These are phyloP conservation scores for Cairneyella variabilis DNA, from an alignment of 495 filamentous ascomycete species.

Conservation along the genomic window DNA sequence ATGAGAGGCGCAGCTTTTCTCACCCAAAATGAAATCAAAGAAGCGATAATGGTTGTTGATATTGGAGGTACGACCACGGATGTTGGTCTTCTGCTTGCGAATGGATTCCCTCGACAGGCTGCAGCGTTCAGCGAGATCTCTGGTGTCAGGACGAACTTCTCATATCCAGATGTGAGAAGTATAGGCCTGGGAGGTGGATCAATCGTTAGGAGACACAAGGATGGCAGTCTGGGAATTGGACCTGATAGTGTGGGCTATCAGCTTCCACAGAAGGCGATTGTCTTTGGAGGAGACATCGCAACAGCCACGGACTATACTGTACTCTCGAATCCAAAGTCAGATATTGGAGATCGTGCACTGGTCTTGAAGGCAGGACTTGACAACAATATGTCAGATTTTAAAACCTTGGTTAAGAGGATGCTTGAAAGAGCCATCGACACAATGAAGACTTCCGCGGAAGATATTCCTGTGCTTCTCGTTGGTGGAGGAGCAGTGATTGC, in stretches of 20 bases:
- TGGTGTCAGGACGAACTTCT: slow-evolving; percentile 49
- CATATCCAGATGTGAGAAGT: slow-evolving; percentile 46
- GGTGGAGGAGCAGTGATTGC: slow-evolving; percentile 38
- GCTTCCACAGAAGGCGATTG: slow-evolving; percentile 33
- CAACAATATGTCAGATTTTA: slow-evolving; percentile 29
- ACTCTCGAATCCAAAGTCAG: slow-evolving; percentile 31
- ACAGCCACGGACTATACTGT: slow-evolving; percentile 50
- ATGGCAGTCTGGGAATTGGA: slow-evolving; percentile 33
- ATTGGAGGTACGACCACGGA: slow-evolving; percentile 55
- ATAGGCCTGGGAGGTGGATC: slow-evolving; percentile 53
- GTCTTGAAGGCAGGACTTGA: slow-evolving; percentile 24
- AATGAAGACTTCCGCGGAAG: slow-evolving; percentile 45
- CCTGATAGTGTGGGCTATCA: slow-evolving; percentile 45
- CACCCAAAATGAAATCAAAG: slow-evolving; percentile 21
- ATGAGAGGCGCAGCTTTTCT: slow-evolving; percentile 49
- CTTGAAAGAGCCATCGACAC: slow-evolving; percentile 45
- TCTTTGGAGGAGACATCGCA: slow-evolving; percentile 46
- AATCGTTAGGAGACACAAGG: slow-evolving; percentile 31
- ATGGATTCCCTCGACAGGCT: slow-evolving; percentile 50
- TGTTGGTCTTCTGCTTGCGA: slow-evolving; percentile 46
- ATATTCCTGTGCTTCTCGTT: slow-evolving; percentile 43
- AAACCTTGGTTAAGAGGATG: slow-evolving; percentile 32
- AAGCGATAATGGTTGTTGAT: slow-evolving; percentile 40
- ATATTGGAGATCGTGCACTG: slow-evolving; percentile 34
- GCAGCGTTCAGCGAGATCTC: slow-evolving; percentile 44